A percentile compares a stretch with the other conserved stretches of the same genome.
Conservation (phyloP, 768 basidiomycete species). For the Rossbeevera mucosa region DNA sequence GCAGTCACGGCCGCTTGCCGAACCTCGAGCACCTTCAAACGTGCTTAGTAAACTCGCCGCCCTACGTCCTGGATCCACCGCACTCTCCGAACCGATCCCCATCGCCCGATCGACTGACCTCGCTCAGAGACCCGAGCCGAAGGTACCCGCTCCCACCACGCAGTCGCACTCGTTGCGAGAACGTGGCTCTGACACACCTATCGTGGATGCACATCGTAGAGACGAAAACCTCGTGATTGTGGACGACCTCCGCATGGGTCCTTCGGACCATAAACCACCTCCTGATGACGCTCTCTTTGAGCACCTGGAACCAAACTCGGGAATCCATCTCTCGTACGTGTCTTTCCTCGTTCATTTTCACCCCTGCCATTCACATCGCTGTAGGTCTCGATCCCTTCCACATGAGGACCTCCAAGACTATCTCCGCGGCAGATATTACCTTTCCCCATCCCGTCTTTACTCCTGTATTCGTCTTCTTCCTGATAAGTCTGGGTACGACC, state of each 20-base stretch:
- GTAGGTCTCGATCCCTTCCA: conserved; percentile 65
- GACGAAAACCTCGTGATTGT: conserved; percentile 68
- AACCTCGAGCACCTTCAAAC: conserved; percentile 43
- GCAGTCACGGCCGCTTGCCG: conserved; percentile 9
- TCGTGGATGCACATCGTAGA: conserved; percentile 21
- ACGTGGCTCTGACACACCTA: conserved; percentile 2
- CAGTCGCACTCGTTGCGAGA: conserved; percentile 2
- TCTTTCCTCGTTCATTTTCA: conserved; percentile 13
- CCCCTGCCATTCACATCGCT: conserved; percentile 8
- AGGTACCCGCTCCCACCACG: conserved; percentile 4
- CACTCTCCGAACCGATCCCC: conserved; percentile 9
- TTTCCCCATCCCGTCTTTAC: conserved; percentile 87
- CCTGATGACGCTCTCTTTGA: conserved; percentile 74
- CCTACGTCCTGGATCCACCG: conserved; percentile 25
- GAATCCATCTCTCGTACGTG: conserved; percentile 74
- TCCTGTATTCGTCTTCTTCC: conserved; percentile 73
- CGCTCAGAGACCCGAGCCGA: conserved; percentile 16
- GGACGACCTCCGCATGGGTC: conserved; percentile 75
- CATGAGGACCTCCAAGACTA: conserved; percentile 80
- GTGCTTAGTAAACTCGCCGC: conserved; percentile 49
- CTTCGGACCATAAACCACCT: conserved; percentile 66
- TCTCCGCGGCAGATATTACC: conserved; percentile 76
- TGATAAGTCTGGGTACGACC: conserved; percentile 80
- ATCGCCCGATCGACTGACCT: conserved; percentile 32
- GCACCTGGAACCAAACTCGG: conserved; percentile 84